phyloP scores from a whole-genome alignment of 371 early-diverging fungal genomes.

The Lichtheimia corymbifera region DNA sequence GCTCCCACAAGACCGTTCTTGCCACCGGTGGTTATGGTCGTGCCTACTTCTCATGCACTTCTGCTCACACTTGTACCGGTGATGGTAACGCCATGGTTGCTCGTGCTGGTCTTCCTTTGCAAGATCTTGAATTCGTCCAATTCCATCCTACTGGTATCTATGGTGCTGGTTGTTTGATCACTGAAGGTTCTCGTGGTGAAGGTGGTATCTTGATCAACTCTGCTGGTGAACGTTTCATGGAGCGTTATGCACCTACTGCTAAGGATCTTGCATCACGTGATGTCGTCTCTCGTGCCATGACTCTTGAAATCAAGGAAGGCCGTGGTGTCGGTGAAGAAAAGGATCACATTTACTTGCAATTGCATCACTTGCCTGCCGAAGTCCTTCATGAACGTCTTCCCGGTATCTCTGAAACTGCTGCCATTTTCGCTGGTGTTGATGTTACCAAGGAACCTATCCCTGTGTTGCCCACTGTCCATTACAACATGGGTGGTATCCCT shows the following conservation, averaged over 20 bases:
- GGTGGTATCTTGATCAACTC: slow-evolving; percentile 94
- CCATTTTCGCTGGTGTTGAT: slow-evolving; percentile 97
- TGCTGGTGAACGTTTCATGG: slow-evolving; percentile 98
- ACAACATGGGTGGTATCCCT: slow-evolving; percentile 99
- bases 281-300: slow-evolving; percentile 98
- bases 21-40: slow-evolving; percentile 99
- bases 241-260: slow-evolving; percentile 97
- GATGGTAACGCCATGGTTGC: slow-evolving; percentile 97
- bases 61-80: slow-evolving; percentile 98
- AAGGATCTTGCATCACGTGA: slow-evolving; percentile 98
- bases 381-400: slow-evolving; percentile 94
- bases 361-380: slow-evolving; percentile 93
- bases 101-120: slow-evolving; percentile 87
- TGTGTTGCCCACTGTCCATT: slow-evolving; percentile 97
- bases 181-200: slow-evolving; percentile 96
- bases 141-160: slow-evolving; percentile 99
- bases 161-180: slow-evolving; percentile 97
- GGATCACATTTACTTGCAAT: slow-evolving; percentile 96
- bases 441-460: slow-evolving; percentile 99
- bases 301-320: slow-evolving; percentile 96
- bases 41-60: slow-evolving; percentile 98
- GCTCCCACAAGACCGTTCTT: slow-evolving; percentile 95
- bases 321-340: slow-evolving; percentile 96
- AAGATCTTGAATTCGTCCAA: slow-evolving; percentile 97
- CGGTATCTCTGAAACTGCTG: slow-evolving; percentile 97